Evolutionary conservation across 2,329 filamentous ascomycete species (phyloP).

Genomic region (Trichoderma asperellum): DNA sequence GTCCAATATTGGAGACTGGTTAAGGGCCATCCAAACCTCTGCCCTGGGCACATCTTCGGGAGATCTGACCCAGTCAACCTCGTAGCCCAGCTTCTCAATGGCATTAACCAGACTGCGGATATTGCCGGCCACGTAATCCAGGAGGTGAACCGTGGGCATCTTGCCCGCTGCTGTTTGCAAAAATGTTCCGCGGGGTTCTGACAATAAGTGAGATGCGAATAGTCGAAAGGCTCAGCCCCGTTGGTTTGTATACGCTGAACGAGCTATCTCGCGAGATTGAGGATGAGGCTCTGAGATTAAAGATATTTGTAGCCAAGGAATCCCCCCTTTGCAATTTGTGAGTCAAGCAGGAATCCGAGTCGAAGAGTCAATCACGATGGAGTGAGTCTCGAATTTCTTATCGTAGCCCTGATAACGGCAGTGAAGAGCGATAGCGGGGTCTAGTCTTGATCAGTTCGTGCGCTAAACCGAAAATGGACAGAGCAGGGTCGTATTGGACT

Average conservation of each 20-base stretch:
- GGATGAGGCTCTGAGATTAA: not conserved
- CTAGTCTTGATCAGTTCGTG: slow-evolving; percentile 3
- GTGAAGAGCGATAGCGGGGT: slow-evolving; percentile 24
- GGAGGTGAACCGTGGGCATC: slow-evolving; percentile 78
- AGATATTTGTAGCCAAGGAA: not conserved
- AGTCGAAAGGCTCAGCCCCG: not conserved
- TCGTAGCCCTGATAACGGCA: slow-evolving; percentile 23
- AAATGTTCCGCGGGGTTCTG: slow-evolving; percentile 17
- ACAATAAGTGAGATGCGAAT: slow-evolving; percentile 1
- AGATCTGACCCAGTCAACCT: slow-evolving; percentile 86
- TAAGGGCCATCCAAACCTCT: slow-evolving; percentile 59
- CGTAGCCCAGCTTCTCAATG: slow-evolving; percentile 92
- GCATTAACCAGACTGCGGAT: slow-evolving; percentile 95
- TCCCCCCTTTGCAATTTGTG: slow-evolving; percentile 1
- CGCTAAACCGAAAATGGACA: slow-evolving; percentile 11
- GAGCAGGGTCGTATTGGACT: not conserved
- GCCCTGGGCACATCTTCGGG: slow-evolving; percentile 84
- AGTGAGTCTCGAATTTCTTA: slow-evolving; percentile 24
- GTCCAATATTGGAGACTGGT: not conserved
- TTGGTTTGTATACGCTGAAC: not conserved
- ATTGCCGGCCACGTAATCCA: slow-evolving; percentile 94
- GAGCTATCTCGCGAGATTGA: not conserved
- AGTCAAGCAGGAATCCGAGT: slow-evolving; percentile 21
- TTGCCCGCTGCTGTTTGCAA: slow-evolving; percentile 35
- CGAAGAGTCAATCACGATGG: slow-evolving; percentile 9